Conservation (phyloP, 768 basidiomycete genomes). For the Mycena galericulata region DNA sequence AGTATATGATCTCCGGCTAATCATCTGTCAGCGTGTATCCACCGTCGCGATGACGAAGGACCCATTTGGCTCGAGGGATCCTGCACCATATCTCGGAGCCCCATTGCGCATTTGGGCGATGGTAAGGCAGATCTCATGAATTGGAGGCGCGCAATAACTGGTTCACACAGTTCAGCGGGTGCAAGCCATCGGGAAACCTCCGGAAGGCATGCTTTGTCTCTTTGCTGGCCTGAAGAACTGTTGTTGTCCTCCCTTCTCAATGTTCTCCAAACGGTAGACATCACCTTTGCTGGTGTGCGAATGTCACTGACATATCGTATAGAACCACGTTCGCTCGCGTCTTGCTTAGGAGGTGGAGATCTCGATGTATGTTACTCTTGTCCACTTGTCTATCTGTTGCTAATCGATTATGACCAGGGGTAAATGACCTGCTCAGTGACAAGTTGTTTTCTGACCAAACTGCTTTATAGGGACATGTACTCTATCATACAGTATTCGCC, state of each 20-base stretch:
- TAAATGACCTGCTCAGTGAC: conserved; percentile 42
- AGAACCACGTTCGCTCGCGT: conserved; percentile 75
- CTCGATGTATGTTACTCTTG: conserved; percentile 57
- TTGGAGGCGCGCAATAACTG: conserved; percentile 1
- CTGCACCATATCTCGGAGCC: conserved; percentile 76
- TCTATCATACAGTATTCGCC: conserved; percentile 67
- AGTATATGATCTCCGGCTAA: background rate
- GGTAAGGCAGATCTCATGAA: conserved; percentile 50
- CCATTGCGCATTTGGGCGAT: conserved; percentile 82
- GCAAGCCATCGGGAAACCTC: conserved; percentile 77
- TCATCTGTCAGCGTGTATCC: conserved; percentile 64
- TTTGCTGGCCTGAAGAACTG: conserved; percentile 75
- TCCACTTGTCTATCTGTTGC: background rate
- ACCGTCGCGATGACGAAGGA: conserved; percentile 58
- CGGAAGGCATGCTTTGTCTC: conserved; percentile 62
- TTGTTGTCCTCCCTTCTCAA: conserved; percentile 73
- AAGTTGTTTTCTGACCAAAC: conserved; percentile 10
- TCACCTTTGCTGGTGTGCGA: conserved; percentile 24
- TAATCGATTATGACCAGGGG: conserved; percentile 52
- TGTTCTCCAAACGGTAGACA: conserved; percentile 52
- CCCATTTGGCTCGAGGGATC: conserved; percentile 71
- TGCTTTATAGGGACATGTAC: conserved; percentile 67
- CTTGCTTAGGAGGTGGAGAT: conserved; percentile 80
- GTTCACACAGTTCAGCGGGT: conserved; percentile 70
- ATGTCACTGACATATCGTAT: background rate